These are phyloP conservation scores for Talaromyces liani DNA, from an alignment of 495 filamentous ascomycete genomes.

Conservation along the genomic window DNA sequence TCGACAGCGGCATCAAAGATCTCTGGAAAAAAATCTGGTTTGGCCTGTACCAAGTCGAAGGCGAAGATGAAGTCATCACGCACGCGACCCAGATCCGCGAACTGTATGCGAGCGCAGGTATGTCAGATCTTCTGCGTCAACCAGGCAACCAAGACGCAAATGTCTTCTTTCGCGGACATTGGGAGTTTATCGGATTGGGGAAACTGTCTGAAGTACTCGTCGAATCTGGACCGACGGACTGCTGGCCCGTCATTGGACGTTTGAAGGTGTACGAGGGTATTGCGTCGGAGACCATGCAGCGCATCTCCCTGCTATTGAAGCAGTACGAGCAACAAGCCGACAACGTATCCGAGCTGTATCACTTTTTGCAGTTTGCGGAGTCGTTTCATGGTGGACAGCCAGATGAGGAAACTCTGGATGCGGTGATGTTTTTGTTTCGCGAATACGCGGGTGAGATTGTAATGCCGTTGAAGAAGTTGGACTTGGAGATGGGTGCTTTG, in stretches of 20 bases:
- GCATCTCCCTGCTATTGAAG: slow-evolving; percentile 14
- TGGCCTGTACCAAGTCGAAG: slow-evolving; percentile 16
- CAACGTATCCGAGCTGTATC: slow-evolving; percentile 10
- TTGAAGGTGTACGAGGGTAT: slow-evolving; percentile 16
- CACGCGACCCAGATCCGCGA: slow-evolving; percentile 10
- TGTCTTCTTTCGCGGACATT: neutral
- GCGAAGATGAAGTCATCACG: slow-evolving; percentile 9
- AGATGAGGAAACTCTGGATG: neutral
- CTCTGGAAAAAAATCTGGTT: slow-evolving; percentile 18
- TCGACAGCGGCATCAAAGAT: neutral
- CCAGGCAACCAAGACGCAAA: neutral
- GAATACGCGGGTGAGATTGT: neutral
- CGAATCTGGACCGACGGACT: neutral
- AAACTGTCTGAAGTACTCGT: neutral
- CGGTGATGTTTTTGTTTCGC: neutral
- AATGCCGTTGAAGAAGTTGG: neutral
- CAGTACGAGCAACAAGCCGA: slow-evolving; percentile 16
- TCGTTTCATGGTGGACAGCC: neutral
- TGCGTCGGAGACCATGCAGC: slow-evolving; percentile 12
- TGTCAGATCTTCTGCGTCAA: slow-evolving; percentile 6
- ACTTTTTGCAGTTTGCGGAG: slow-evolving; percentile 10
- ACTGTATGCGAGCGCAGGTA: slow-evolving; percentile 14
- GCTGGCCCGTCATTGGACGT: slow-evolving; percentile 9
- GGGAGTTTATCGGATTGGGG: neutral
- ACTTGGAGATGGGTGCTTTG: neutral